Base-by-base conservation (phyloP, 306 rosid genomes). In the Amphicarpaea edgeworthii region DNA sequence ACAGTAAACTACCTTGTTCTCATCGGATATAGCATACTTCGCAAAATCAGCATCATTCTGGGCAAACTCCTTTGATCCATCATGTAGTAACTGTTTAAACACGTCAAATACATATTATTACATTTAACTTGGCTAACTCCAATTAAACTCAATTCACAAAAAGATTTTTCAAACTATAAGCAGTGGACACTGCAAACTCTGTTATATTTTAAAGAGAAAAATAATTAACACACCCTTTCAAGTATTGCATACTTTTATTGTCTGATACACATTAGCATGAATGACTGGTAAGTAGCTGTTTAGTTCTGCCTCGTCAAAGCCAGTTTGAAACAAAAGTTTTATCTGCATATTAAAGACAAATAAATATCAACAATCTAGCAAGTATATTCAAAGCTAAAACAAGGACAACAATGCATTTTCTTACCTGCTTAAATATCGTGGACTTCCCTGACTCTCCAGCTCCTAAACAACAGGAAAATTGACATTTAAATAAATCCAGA, bases 171-270 rank as follows among this genome's bases (percentile, higher is more conserved):
- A 83, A 60, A 73, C 77, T 51, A 79, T 28, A 57, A 57, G 76
- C 75, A 23, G 76, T 61, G 77, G 81, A 77, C 88, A 76, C 87
- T 41, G 79, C 68, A 80, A 75, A 64, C 85, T 69, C 89, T 82
- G 54, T n/a, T n/a, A n/a, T 82, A 79, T 82, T 75, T 80, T 84
- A 77, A 89, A 86, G 86, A 85, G 92, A 92, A 90, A 92, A 89
- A 89, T 86, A 86, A 95, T 90, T 87, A 92, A 95, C 97, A 95
- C 97, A 95, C 97, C 99, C 99, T 95, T 90, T 95, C 93, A 89
- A 92, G 86, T 89, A 90, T 92, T 96, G 96, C 99, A 77, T 96
- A 96, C 99, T 96, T 96, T 96, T 96, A 96, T 96, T 86, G 98
- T 96, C 98, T 96, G 99, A 90, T 89, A 96, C 82, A 92, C 96